Evolutionary conservation across 768 basidiomycete genomes (phyloP).

Genomic region (Lactarius sp.): DNA sequence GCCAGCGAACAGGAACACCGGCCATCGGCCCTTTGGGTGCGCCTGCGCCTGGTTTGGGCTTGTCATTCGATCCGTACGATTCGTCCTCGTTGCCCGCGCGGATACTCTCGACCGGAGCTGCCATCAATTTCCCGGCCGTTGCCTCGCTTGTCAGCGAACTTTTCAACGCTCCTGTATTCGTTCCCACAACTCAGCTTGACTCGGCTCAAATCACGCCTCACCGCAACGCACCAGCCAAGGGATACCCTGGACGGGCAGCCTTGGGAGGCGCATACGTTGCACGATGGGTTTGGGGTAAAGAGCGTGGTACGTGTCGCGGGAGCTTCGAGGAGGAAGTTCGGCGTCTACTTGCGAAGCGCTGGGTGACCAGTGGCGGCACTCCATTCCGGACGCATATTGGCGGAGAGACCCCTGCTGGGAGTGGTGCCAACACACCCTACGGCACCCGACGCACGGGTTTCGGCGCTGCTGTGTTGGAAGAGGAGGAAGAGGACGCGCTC

Average conservation of each 20-base stretch:
- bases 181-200: slow-evolving; percentile 71
- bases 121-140: slow-evolving; percentile 79
- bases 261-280: slow-evolving; percentile 76
- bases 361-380: slow-evolving; percentile 59
- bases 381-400: slow-evolving; percentile 58
- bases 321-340: slow-evolving; percentile 80
- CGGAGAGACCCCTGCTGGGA: slow-evolving; percentile 39
- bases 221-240: slow-evolving; percentile 65
- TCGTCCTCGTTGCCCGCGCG: slow-evolving; percentile 57
- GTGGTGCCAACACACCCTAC: slow-evolving; percentile 66
- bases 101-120: slow-evolving; percentile 69
- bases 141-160: slow-evolving; percentile 76
- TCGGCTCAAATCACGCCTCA: slow-evolving; percentile 67
- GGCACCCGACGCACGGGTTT: slow-evolving; percentile 50
- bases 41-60: slow-evolving; percentile 24
- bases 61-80: slow-evolving; percentile 79
- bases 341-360: slow-evolving; percentile 65
- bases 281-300: slow-evolving; percentile 81
- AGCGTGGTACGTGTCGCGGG: slow-evolving; percentile 46
- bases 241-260: slow-evolving; percentile 64
- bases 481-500: slow-evolving; percentile 75
- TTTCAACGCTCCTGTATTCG: slow-evolving; percentile 76
- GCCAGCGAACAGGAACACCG: slow-evolving; percentile 24
- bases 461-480: slow-evolving; percentile 49
- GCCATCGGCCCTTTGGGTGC: slow-evolving; percentile 5